Base-by-base conservation (phyloP, 2,329 filamentous ascomycete genomes). In the Celoporthe dispersa region DNA sequence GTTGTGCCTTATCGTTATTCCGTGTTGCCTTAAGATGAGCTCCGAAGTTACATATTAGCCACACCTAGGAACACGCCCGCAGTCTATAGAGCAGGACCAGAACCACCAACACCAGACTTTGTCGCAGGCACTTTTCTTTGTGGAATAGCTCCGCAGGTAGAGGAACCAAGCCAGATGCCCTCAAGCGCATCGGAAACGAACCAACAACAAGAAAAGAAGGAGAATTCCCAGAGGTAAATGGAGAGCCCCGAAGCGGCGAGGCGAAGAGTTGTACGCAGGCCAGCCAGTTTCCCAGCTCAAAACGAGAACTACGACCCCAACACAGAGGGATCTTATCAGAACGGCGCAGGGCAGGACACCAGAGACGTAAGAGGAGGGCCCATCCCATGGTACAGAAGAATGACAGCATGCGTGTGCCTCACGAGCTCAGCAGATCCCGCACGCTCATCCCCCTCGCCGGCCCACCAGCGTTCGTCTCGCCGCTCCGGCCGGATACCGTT, bases 401-500 rank as follows among this genome's bases (percentile, higher is more conserved):
- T 31, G 4, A 33, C 53, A 19, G 53, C 12, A 12, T 12, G 14
- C 9, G 14, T 31, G 12, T 14, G 28, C 12, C 33, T 64, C 41
- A 64, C 25, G 62, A 16, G n/a, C 62, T 64, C 39, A 64, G 62
- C 62, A 64, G 41, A 41, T 64, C 62, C 28, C 62, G n/a, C 25
- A 64, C 62, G 28, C 62, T 64, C 62, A 64, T 64, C 16, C 62
- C 62, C 19, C 62, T 28, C 7, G 25, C 62, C 16, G 62, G 14
- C 12, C 41, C 28, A 64, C 6, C 9, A 6, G 51, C 5, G 39
- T 28, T 53, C 9, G 66, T n/a, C 9, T 55, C 55, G 22, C 64
- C 68, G 14, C 33, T 55, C 22, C 41, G n/a, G 25, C 61, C 48
- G 22, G 64, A 61, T 1, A 68, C 62, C 14, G 81, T 83, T 51